Evolutionary conservation across 2,329 filamentous ascomycete genomes (phyloP), one percentile per base, ranked within the genome.

Genomic region (Penicillium sp.): DNA sequence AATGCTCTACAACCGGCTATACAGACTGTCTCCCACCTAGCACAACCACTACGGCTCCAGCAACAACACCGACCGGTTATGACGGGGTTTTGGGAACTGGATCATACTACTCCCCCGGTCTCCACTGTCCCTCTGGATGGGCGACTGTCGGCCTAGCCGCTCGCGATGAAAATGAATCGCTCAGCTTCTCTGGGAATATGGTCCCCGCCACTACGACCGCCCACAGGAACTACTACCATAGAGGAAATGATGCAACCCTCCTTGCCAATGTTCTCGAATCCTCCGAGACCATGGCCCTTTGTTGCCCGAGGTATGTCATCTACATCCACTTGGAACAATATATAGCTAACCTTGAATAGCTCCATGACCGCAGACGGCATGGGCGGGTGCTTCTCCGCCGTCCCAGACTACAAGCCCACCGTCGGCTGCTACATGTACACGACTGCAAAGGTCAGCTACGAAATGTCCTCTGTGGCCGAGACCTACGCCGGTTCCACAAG

Each of bases 31-130:
- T 25, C 3, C 50, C 50, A 13, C 32, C 42, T 9, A 20, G 31
- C 28, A 52, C 50, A n/a, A 27, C 38, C 38, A 15, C 50, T 9
- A 35, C 42, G 2, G 15, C 37, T n/a, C 45, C 50, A 1, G 15
- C 37, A 23, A 41, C 46, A 13, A 25, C 38, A 1, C 27, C 24
- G 3, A 15, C 27, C 6, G 18, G 9, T 2, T n/a, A 44, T 6
- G n/a, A 33, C 2, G 28, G 31, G 6, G 43, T 31, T 24, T 24
- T 4, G 4, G 39, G 39, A 23, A 23, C 10, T 10, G 48, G 44
- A 2, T 40, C 33, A 10, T 55, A 52, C 31, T 53, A 50, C 42
- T 55, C 53, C 2, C 53, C 53, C 4, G 53, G 53, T 3, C n/a
- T 55, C 5, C 12, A 47, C 47, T 53, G 46, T 10, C 50, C 50